Evolutionary conservation across 768 basidiomycete species (phyloP), one percentile per base, ranked within the genome.

Genomic region (Amanita rimosa): DNA sequence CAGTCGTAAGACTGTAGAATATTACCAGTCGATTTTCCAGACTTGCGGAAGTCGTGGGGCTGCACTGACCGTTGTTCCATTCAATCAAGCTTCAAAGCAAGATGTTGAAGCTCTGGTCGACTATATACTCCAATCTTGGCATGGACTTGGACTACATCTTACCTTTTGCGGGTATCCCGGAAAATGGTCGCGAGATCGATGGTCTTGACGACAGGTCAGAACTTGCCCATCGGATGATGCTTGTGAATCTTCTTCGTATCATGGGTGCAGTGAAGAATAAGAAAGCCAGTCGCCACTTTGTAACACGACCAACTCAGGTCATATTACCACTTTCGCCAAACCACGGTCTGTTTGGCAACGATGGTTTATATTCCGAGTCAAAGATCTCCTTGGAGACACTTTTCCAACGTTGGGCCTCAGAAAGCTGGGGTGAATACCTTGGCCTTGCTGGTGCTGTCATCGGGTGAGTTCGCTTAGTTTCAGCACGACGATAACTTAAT

Each of bases 31-130:
- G 39, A 94, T 98, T 65, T 99, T 85, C 79, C 96, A 98, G 65
- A 83, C 85, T 51, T 84, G 83, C 58, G 96, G 96, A 16, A 91
- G 90, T 57, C 85, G 90, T 54, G 95, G 94, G 7, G 94, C 95
- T n/a, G 88, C 92, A 16, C 75, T 99, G 39, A 93, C 93, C 10
- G 95, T 99, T 44, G 95, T 99, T 29, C 96, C 96, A 11, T 99
- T 98, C 80, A 99, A 99, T 61, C 95, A 98, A 64, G 96, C 88
- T 24, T 98, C 96, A 3, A 96, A 92, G 67, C 96, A 98, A 64
- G 96, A 99, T 55, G 91, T 97, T 34, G 96, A 99, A 60, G 92
- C 94, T 4, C 81, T 99, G 45, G 83, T 99, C 56, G 95, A 98
- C 67, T 99, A 98, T 64, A 95, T 99, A 98, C 68, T 79, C 85